phyloP scores from a whole-genome alignment of 345 rosid species.

The Boechera retrofracta region DNA sequence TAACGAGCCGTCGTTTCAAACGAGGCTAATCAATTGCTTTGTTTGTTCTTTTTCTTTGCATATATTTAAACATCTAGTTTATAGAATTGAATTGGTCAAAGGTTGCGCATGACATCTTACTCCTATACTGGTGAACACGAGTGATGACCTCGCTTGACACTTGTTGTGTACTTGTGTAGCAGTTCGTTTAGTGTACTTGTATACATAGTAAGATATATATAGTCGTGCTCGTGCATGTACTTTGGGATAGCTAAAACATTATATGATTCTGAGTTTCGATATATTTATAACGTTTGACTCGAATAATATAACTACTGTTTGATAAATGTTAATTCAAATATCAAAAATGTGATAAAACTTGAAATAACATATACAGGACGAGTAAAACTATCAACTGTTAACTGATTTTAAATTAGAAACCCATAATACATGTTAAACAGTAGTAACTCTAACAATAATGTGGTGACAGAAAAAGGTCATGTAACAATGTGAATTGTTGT shows the following conservation, averaged over 20 bases:
- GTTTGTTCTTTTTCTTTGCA: not conserved
- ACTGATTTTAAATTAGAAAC: not conserved
- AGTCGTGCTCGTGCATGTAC: not conserved
- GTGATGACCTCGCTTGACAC: slow-evolving; percentile 18
- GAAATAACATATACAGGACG: not conserved
- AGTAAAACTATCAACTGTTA: not conserved
- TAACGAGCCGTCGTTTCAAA: slow-evolving; percentile 37
- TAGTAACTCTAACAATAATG: not conserved
- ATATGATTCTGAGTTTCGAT: not conserved
- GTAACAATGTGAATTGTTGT: slow-evolving; percentile 19
- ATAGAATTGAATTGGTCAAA: not conserved
- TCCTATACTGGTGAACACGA: not conserved
- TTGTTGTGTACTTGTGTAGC: not conserved
- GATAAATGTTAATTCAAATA: no score
- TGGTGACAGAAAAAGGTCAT: not conserved
- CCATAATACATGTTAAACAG: not conserved
- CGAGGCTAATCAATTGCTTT: slow-evolving; percentile 32
- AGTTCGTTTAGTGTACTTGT: slow-evolving; percentile 1
- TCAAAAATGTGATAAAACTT: not conserved
- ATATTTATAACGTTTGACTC: not conserved
- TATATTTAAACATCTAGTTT: not conserved
- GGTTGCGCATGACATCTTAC: slow-evolving; percentile 24
- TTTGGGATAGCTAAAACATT: not conserved
- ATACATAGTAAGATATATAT: not conserved
- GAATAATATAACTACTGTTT: not conserved